Evolutionary conservation across 2,329 filamentous ascomycete species (phyloP), one percentile per base, ranked within the genome.

Genomic region (Hysterium pulicare): DNA sequence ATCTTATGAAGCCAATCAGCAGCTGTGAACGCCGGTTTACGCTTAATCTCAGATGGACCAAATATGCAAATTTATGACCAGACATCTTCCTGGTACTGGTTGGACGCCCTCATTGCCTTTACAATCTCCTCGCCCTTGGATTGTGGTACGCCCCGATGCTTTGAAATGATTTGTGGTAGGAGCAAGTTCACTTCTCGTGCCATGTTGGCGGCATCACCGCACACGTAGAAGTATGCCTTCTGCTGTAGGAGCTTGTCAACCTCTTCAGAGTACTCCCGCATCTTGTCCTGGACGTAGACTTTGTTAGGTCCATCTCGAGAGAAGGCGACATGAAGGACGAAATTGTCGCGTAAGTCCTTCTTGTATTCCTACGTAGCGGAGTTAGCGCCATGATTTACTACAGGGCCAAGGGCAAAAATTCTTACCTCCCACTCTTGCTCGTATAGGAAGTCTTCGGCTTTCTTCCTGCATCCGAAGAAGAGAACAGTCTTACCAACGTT

Each of bases 171-270:
- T 64, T 94, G 84, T 20, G 78, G 85, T 33, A 98, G 76, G n/a
- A 89, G 82, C 19, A 84, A 76, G 66, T 94, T 96, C 60, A 96
- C 90, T 66, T 95, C 90, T 44, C 90, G 84, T 35, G 90, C 90
- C 90, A 96, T 96, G 73, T 95, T 90, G 43, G 93, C 87, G 1
- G 94, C 94, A 64, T 98, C 93, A 71, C 93, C 93, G 60, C 94
- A 98, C 45, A 98, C 91, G 67, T 98, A 98, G 68, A 98, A 90
- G 71, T 93, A 96, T 4, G 89, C 93, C 62, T 84, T 84, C 67
- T 90, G 87, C 68, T 86, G 77, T 8, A 98, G 77, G 1, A 98
- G 81, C 51, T 91, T 83, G 70, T 95, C 91, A 71, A 98, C 78
- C 58, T 95, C 82, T 58, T 87, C 79, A 45, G 87, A 83, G 38